Evolutionary conservation across 129 eudicot species (phyloP).

Genomic region (Saposhnikovia divaricata): DNA sequence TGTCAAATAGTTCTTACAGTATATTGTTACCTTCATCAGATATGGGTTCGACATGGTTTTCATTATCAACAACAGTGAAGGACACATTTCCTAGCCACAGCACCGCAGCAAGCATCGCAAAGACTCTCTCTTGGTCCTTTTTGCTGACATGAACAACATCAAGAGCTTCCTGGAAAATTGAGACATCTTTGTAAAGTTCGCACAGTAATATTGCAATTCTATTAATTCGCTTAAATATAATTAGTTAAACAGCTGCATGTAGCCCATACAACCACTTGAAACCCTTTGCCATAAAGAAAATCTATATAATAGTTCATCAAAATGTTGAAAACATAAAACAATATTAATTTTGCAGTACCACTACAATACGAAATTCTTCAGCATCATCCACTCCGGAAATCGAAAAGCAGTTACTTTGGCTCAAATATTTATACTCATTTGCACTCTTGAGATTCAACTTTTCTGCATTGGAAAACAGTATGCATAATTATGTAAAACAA

Average conservation of each 20-base stretch:
- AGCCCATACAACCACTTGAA: not conserved
- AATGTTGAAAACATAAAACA: not conserved
- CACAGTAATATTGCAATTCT: not conserved
- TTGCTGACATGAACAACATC: conserved; percentile 82
- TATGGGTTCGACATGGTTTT: conserved; percentile 77
- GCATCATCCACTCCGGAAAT: conserved; percentile 82
- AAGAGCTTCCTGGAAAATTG: conserved; percentile 62
- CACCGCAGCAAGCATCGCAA: conserved; percentile 77
- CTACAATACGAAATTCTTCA: conserved; percentile 59
- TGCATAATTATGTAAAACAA: not conserved
- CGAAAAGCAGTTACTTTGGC: conserved; percentile 69
- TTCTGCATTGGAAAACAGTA: conserved; percentile 34
- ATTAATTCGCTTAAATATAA: not conserved
- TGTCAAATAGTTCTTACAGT: not conserved
- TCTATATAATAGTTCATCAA: not conserved
- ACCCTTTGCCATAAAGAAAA: not conserved
- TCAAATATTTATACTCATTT: conserved; percentile 60
- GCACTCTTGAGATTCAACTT: conserved; percentile 62
- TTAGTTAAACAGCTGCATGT: not conserved
- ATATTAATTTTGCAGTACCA: conserved; percentile 30
- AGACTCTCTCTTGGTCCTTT: conserved; percentile 73
- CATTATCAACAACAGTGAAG: conserved; percentile 48
- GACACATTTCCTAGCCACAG: conserved; percentile 85
- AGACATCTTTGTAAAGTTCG: not conserved
- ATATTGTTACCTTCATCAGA: conserved; percentile 66